Evolutionary conservation across 306 rosid species (phyloP).

Genomic region (Luffa aegyptiaca): DNA sequence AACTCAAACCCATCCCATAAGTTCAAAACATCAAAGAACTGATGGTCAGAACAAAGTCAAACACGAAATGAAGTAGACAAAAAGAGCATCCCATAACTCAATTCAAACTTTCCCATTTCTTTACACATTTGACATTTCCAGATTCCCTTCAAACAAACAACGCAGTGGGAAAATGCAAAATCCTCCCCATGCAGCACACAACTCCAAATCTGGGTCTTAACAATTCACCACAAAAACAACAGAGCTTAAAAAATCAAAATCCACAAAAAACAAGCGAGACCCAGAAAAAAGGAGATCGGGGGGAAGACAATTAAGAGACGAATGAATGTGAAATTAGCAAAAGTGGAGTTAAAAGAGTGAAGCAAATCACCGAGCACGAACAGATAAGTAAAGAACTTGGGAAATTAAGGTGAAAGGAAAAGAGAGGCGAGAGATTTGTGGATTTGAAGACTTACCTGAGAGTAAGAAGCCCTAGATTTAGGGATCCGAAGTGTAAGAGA

Average conservation of each 20-base stretch:
- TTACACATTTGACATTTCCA: not conserved
- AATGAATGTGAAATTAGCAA: not conserved
- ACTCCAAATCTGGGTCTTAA: not conserved
- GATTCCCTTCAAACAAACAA: not conserved
- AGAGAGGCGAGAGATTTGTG: not conserved
- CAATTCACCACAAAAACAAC: not conserved
- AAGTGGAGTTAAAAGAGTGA: not conserved
- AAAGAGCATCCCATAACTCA: not conserved
- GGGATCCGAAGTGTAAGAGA: slow-evolving; percentile 37
- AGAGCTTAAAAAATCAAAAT: not conserved
- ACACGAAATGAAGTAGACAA: not conserved
- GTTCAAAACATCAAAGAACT: not conserved
- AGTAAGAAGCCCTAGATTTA: slow-evolving; percentile 59
- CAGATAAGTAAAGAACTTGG: not conserved
- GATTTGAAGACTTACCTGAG: slow-evolving; percentile 10
- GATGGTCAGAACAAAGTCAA: not conserved
- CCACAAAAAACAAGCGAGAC: not conserved
- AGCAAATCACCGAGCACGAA: not conserved
- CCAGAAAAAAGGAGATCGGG: not conserved
- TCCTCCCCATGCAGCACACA: not conserved
- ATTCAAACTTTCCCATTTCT: not conserved
- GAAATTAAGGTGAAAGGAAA: slow-evolving; percentile 6
- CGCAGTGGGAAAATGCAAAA: not conserved
- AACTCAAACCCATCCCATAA: not conserved
- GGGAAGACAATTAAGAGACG: not conserved